A percentile compares a stretch with the other conserved stretches of the same genome.
Evolutionary conservation across 2,329 filamentous ascomycete species (phyloP).

Genomic region (Pleomassaria siparia): DNA sequence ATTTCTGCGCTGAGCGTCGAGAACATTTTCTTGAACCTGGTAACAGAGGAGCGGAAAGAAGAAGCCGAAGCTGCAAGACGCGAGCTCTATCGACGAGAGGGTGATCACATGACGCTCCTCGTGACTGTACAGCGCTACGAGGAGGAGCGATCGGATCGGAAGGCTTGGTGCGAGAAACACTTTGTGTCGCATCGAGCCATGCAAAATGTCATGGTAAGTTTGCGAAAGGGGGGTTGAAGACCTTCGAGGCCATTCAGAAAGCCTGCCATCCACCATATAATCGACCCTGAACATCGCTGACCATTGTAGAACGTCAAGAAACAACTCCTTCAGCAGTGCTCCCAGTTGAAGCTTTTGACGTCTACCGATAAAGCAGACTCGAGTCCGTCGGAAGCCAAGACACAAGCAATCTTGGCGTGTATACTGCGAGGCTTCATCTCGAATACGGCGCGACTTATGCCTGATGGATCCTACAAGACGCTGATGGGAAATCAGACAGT

Average conservation of each 20-base stretch:
- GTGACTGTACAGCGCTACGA: conserved; percentile 62
- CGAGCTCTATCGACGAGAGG: conserved; percentile 60
- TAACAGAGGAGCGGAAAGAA: conserved; percentile 62
- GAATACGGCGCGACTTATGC: conserved; percentile 62
- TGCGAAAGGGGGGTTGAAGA: background rate
- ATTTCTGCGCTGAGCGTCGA: conserved; percentile 68
- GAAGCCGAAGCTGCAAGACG: conserved; percentile 57
- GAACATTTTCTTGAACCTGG: conserved; percentile 62
- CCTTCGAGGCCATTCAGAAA: too few relatives aligned
- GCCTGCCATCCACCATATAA: background rate
- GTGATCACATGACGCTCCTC: conserved; percentile 65
- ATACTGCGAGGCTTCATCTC: conserved; percentile 61
- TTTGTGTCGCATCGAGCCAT: conserved; percentile 65
- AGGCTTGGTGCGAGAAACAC: conserved; percentile 61
- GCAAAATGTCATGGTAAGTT: conserved; percentile 61
- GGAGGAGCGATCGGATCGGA: conserved; percentile 59
- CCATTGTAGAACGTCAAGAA: conserved; percentile 58
- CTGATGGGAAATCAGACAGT: conserved; percentile 63
- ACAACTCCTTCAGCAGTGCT: conserved; percentile 60
- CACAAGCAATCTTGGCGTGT: conserved; percentile 56
- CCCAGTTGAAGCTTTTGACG: conserved; percentile 46
- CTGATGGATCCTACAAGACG: conserved; percentile 64
- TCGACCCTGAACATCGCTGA: background rate
- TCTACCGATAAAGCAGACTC: background rate
- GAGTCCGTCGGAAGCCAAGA: conserved; percentile 44